These are phyloP conservation scores for Nectriaceae sp. DNA, from an alignment of 2,329 filamentous ascomycete species.

Conservation along the genomic window DNA sequence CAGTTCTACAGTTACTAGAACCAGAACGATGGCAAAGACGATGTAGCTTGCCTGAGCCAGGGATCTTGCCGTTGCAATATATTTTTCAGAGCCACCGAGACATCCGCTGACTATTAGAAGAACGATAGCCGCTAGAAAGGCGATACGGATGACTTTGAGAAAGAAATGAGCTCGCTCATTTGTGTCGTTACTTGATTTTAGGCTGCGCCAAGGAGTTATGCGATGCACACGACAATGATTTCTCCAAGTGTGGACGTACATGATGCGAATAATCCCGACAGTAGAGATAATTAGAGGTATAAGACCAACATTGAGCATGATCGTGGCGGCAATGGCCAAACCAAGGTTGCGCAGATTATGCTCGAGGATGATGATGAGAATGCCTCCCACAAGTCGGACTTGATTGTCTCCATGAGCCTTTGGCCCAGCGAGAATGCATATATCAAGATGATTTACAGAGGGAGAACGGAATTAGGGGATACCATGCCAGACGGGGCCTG, in stretches of 20 bases:
- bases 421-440: neutral
- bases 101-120: no score
- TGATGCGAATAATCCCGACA: constrained; percentile 27
- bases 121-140: no score
- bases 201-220: no score
- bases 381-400: constrained; percentile 32
- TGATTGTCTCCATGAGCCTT: constrained; percentile 6
- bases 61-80: no score
- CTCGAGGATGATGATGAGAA: constrained; percentile 26
- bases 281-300: constrained; percentile 29
- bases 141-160: no score
- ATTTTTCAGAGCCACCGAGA: no score
- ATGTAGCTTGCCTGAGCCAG: no score
- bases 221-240: no score
- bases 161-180: no score
- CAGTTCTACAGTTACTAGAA: no score
- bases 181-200: no score
- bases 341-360: constrained; percentile 19
- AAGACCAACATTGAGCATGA: constrained; percentile 33
- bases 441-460: constrained; percentile 1
- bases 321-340: constrained; percentile 25
- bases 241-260: constrained; percentile 20
- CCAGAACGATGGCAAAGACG: no score
- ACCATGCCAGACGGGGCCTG: constrained; percentile 18
- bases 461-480: constrained; percentile 11